Conservation (phyloP, 2,329 filamentous ascomycete genomes). For the Clarireedia homoeocarpa region DNA sequence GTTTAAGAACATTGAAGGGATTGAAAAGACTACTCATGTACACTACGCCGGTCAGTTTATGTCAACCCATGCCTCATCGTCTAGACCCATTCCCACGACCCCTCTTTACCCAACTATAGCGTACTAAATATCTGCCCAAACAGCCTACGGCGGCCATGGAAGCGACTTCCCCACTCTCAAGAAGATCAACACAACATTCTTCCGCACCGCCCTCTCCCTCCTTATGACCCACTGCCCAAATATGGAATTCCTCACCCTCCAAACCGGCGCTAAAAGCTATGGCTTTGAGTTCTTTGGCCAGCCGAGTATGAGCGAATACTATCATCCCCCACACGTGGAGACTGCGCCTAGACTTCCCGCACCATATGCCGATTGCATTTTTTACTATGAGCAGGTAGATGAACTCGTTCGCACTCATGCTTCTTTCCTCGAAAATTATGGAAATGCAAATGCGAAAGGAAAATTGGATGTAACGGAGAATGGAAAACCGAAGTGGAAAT, state of each 20-base stretch:
- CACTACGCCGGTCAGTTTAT: constrained; percentile 29
- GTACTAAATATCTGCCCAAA: too few relatives aligned
- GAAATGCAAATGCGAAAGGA: too few relatives aligned
- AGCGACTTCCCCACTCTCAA: constrained; percentile 11
- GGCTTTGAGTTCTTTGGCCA: neutral
- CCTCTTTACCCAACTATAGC: too few relatives aligned
- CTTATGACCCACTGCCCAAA: constrained; percentile 15
- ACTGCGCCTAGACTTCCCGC: neutral
- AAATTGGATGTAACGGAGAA: neutral
- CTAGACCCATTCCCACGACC: too few relatives aligned
- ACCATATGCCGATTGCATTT: neutral
- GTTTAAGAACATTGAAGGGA: constrained; percentile 25
- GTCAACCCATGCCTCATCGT: too few relatives aligned
- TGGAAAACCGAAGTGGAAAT: constrained; percentile 34
- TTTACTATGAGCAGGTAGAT: neutral
- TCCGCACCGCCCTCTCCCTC: constrained; percentile 25
- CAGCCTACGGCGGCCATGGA: constrained; percentile 11
- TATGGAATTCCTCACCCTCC: neutral
- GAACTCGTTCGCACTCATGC: neutral
- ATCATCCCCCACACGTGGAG: neutral
- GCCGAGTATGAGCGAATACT: neutral
- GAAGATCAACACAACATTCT: constrained; percentile 29
- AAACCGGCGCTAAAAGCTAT: neutral
- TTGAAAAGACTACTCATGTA: constrained; percentile 35
- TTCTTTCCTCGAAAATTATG: too few relatives aligned